Evolutionary conservation across 805 yeast species (phyloP).

Genomic region (Candida arabinofermentans): DNA sequence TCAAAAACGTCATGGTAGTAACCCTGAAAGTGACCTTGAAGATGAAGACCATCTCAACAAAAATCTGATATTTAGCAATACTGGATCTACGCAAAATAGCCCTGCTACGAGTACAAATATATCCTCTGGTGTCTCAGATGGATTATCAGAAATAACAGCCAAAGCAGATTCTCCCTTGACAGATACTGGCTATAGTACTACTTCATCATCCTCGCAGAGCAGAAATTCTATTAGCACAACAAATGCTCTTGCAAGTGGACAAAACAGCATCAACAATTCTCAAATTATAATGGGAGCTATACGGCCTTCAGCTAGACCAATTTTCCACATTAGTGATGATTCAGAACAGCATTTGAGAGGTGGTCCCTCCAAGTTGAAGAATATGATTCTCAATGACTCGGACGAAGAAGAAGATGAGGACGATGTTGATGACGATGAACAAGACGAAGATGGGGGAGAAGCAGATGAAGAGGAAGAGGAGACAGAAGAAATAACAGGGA

Average conservation of each 20-base stretch:
- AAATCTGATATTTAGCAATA: constrained; percentile 4
- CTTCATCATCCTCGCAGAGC: neutral
- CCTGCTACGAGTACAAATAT: neutral
- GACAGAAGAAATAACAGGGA: constrained; percentile 1
- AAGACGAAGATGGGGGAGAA: neutral
- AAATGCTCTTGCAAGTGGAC: neutral
- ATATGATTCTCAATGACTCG: constrained; percentile 8
- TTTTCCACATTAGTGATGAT: constrained; percentile 3
- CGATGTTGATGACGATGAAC: constrained; percentile 6
- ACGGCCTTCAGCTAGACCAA: neutral
- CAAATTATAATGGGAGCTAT: neutral
- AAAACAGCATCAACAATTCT: constrained; percentile 1
- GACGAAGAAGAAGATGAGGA: constrained; percentile 11
- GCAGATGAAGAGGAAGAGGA: constrained; percentile 9
- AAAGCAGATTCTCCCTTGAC: constrained; percentile 1
- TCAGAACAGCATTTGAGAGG: constrained; percentile 6
- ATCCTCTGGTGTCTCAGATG: neutral
- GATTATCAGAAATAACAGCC: neutral
- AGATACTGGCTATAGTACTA: neutral
- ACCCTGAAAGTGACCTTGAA: constrained; percentile 19
- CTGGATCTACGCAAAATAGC: neutral
- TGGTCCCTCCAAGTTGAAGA: constrained; percentile 19
- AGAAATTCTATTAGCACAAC: neutral
- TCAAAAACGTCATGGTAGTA: constrained; percentile 16
- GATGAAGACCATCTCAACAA: constrained; percentile 19